Conservation (phyloP, 257 asterid genomes). For the Capsicum baccatum region DNA sequence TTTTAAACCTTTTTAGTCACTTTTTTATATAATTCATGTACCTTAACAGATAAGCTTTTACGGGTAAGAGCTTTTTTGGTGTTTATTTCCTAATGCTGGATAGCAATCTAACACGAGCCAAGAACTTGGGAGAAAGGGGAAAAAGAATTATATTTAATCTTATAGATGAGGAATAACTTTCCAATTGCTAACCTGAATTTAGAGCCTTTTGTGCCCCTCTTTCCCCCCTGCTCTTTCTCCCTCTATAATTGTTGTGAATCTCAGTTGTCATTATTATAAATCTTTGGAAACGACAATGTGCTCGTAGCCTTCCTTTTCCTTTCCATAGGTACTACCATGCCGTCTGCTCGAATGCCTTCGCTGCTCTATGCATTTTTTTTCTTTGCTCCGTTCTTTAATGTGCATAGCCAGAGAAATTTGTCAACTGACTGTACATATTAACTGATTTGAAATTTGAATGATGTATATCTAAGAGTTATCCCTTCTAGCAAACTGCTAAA, state of each 20-base stretch:
- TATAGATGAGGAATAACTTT: background rate
- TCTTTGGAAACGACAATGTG: background rate
- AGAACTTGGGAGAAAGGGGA: background rate
- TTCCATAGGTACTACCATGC: background rate
- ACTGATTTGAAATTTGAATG: background rate
- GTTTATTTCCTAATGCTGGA: background rate
- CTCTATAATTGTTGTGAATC: background rate
- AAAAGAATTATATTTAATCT: background rate
- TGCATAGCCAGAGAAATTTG: background rate
- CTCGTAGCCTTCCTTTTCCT: conserved; percentile 18
- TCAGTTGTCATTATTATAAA: no score
- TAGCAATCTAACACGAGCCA: background rate
- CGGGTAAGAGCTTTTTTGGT: background rate
- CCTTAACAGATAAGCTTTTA: background rate
- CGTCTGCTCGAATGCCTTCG: background rate
- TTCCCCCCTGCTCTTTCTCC: background rate
- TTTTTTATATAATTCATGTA: background rate
- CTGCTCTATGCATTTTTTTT: background rate
- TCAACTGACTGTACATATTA: background rate
- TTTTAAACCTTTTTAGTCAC: background rate
- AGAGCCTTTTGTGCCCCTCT: background rate
- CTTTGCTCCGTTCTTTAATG: background rate
- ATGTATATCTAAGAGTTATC: background rate
- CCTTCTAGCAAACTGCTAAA: background rate
- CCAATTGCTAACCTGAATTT: background rate